Conservation (phyloP, 2,329 filamentous ascomycete genomes). For the Ophiostoma pallidulum region DNA sequence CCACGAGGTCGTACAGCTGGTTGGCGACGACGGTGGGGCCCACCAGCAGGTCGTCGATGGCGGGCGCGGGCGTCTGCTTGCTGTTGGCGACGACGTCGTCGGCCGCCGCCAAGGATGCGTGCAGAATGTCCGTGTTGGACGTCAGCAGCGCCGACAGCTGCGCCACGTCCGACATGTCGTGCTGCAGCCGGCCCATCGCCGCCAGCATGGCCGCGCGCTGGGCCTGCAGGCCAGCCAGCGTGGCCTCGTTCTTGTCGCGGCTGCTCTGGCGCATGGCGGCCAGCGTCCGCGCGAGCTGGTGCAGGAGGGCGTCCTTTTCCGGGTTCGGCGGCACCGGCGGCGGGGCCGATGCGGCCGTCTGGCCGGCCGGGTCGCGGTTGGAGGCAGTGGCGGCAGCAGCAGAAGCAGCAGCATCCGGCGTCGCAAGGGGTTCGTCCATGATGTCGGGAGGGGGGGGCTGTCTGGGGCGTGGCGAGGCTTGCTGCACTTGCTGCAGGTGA, state of each 20-base stretch:
- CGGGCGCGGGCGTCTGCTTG: constrained; percentile 57
- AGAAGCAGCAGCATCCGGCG: constrained; percentile 31
- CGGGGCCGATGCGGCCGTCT: constrained; percentile 34
- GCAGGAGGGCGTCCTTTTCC: constrained; percentile 80
- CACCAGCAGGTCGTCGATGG: constrained; percentile 86
- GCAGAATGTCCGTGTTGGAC: constrained; percentile 70
- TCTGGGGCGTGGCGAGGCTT: constrained; percentile 28
- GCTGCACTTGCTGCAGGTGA: constrained; percentile 19
- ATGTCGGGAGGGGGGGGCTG: constrained; percentile 42
- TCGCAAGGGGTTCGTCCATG: constrained; percentile 47
- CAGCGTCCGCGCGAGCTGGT: constrained; percentile 63
- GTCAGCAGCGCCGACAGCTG: constrained; percentile 61
- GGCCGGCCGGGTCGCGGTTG: neutral
- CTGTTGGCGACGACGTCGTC: constrained; percentile 68
- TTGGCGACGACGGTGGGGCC: constrained; percentile 87
- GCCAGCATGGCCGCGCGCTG: constrained; percentile 69
- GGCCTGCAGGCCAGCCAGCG: constrained; percentile 64
- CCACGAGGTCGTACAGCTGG: constrained; percentile 81
- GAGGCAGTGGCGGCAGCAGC: constrained; percentile 23
- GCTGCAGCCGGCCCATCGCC: constrained; percentile 60
- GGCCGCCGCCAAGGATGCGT: constrained; percentile 66
- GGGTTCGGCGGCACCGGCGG: constrained; percentile 92
- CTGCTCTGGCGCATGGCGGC: constrained; percentile 59
- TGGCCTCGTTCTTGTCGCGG: constrained; percentile 62
- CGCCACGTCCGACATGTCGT: constrained; percentile 62